A percentile compares a stretch with the other conserved stretches of the same genome.
Conservation (phyloP, 768 basidiomycete species). For the Auricularia heimuer region DNA sequence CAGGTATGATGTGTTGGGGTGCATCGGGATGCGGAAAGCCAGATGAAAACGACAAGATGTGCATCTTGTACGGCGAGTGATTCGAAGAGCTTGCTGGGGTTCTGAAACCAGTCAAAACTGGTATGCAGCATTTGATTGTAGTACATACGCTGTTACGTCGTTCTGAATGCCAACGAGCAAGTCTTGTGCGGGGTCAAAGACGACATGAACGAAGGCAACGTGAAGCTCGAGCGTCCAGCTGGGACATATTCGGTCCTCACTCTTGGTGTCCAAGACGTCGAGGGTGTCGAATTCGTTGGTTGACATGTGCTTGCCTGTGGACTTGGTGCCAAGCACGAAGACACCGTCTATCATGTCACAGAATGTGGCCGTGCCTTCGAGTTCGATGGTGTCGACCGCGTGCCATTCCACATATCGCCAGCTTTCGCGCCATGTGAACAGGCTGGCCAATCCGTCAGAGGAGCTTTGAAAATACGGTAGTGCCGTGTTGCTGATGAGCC, state of each 20-base stretch:
- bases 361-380: not conserved
- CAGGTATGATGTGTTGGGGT: not conserved
- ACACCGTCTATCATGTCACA: not conserved
- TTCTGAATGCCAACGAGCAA: not conserved
- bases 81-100: not conserved
- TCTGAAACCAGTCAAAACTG: no score
- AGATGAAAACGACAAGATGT: not conserved
- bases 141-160: not conserved
- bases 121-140: not conserved
- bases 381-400: not conserved
- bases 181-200: not conserved
- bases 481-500: not conserved
- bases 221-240: not conserved
- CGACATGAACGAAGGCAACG: not conserved
- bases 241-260: not conserved
- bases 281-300: not conserved
- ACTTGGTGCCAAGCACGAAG: not conserved
- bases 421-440: not conserved
- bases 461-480: not conserved
- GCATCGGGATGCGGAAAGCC: not conserved
- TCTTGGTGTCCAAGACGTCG: slow-evolving; percentile 1
- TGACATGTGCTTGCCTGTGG: not conserved
- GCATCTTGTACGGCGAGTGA: slow-evolving; percentile 1
- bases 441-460: not conserved
- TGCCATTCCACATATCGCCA: not conserved